Evolutionary conservation across 345 rosid genomes (phyloP).

Genomic region (Kandelia obovata): DNA sequence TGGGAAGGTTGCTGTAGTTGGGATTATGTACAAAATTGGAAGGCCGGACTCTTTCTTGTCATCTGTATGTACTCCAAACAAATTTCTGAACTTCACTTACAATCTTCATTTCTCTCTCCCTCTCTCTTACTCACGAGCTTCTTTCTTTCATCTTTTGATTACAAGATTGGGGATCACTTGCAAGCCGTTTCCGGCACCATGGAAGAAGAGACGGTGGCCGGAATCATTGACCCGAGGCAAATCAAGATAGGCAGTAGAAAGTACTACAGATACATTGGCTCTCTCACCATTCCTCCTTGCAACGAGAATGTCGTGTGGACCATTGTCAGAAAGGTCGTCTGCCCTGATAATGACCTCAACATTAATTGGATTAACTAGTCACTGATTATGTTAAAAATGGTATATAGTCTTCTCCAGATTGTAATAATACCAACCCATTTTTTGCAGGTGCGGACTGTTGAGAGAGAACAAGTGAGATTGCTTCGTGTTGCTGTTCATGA

Average conservation of each 20-base stretch:
- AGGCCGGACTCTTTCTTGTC: slow-evolving; percentile 58
- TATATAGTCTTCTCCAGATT: too few species aligned
- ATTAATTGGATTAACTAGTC: background rate
- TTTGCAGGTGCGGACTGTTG: slow-evolving; percentile 56
- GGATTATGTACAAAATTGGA: slow-evolving; percentile 66
- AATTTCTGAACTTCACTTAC: too few species aligned
- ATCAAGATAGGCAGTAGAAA: slow-evolving; percentile 54
- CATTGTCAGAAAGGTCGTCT: slow-evolving; percentile 48
- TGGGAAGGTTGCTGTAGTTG: slow-evolving; percentile 62
- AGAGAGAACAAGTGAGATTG: slow-evolving; percentile 48
- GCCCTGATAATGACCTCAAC: background rate
- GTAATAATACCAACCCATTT: too few species aligned
- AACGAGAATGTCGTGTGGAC: slow-evolving; percentile 71
- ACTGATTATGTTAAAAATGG: too few species aligned
- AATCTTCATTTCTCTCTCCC: background rate
- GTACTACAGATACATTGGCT: slow-evolving; percentile 75
- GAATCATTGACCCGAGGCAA: slow-evolving; percentile 46
- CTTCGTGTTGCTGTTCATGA: slow-evolving; percentile 82
- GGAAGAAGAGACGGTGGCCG: slow-evolving; percentile 33
- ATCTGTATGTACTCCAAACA: slow-evolving; percentile 29
- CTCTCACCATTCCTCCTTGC: slow-evolving; percentile 91
- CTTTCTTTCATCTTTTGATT: background rate
- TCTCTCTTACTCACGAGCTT: background rate
- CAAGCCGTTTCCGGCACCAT: slow-evolving; percentile 23
- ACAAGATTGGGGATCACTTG: slow-evolving; percentile 44